phyloP scores from a whole-genome alignment of 2,329 filamentous ascomycete genomes.

The Colletotrichum falcatum region DNA sequence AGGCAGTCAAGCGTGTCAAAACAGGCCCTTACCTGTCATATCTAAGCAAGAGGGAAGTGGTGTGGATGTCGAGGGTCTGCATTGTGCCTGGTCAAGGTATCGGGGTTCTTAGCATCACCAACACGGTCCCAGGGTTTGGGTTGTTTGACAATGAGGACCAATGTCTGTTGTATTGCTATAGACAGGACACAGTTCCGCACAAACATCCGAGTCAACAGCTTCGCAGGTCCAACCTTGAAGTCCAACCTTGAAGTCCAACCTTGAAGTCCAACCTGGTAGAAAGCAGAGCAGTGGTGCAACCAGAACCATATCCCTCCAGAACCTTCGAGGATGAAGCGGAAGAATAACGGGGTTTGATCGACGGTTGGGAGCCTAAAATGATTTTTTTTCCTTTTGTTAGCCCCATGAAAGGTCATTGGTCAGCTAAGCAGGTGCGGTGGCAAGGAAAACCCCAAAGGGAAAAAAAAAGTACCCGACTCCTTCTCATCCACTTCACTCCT shows the following conservation, averaged over 20 bases:
- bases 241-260: slow-evolving; percentile 1
- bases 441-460: slow-evolving; percentile 17
- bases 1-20: too few species aligned
- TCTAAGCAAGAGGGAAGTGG: too few species aligned
- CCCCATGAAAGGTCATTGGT: too few species aligned
- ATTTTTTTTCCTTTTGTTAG: too few species aligned
- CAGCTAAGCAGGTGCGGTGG: too few species aligned
- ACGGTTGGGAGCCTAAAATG: neutral
- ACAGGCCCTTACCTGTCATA: too few species aligned
- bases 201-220: neutral
- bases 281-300: neutral
- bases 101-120: neutral
- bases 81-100: neutral
- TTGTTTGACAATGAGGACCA: neutral
- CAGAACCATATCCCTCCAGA: neutral
- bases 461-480: slow-evolving; percentile 20
- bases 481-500: slow-evolving; percentile 14
- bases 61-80: too few species aligned
- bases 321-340: slow-evolving; percentile 1
- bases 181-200: neutral
- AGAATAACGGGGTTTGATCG: slow-evolving; percentile 7
- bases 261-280: neutral
- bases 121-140: neutral
- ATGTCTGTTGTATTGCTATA: neutral
- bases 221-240: neutral